A percentile compares a stretch with the other conserved stretches of the same genome.
Conservation (phyloP, 2,329 filamentous ascomycete species). For the Fusarium circinatum region DNA sequence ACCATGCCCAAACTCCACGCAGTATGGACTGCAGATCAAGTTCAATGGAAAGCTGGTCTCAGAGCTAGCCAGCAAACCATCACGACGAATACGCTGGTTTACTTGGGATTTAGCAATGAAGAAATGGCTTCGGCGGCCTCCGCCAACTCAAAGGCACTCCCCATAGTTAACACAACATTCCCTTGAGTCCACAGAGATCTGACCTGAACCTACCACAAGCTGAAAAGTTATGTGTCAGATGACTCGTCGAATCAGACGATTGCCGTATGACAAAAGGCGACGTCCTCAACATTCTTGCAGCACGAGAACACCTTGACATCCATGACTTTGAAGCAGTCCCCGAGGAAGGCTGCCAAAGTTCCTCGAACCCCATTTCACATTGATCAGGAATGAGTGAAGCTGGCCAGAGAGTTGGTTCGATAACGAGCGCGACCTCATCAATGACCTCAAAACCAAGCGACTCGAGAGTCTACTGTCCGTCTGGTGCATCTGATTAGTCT, state of each 20-base stretch:
- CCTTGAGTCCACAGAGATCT: background rate
- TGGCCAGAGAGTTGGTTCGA: too few species aligned
- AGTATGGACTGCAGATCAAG: accelerated
- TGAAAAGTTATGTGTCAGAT: background rate
- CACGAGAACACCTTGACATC: too few species aligned
- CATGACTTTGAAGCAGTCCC: too few species aligned
- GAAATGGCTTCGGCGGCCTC: background rate
- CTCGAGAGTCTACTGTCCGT: background rate
- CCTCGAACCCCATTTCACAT: too few species aligned
- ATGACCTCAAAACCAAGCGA: background rate
- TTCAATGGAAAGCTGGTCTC: background rate
- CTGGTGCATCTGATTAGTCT: background rate
- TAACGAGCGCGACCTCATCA: background rate
- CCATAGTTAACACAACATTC: background rate
- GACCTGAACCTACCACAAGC: background rate
- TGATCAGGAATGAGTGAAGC: too few species aligned
- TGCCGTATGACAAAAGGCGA: too few species aligned
- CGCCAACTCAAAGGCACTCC: background rate
- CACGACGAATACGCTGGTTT: background rate
- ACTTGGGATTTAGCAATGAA: background rate
- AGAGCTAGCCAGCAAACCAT: background rate
- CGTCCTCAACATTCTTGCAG: too few species aligned
- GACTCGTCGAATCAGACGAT: background rate
- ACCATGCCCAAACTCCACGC: accelerated
- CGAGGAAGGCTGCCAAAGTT: too few species aligned